phyloP scores from a whole-genome alignment of 176 grass and related monocot species.

The Oryza glaberrima region DNA sequence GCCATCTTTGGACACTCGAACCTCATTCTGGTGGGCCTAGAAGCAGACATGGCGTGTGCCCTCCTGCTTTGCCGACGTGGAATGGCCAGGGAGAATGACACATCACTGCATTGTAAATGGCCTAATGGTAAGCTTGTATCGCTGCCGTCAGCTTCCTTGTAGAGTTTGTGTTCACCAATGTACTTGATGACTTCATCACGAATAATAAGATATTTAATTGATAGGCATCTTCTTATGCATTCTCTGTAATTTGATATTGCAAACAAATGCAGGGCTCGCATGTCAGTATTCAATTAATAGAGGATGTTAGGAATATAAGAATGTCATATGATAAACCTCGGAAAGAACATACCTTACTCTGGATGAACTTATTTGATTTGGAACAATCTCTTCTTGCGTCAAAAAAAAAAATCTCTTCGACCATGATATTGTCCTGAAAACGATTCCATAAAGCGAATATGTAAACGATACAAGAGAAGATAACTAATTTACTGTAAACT shows the following conservation, averaged over 20 bases:
- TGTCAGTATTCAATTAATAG: not conserved
- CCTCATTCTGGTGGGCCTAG: no score
- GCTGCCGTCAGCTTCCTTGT: slow-evolving; percentile 19
- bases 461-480: not conserved
- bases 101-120: no score
- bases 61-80: no score
- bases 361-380: slow-evolving; percentile 93
- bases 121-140: not conserved
- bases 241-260: slow-evolving; percentile 39
- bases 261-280: not conserved
- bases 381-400: slow-evolving; percentile 66
- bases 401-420: no score
- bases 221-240: slow-evolving; percentile 64
- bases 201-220: slow-evolving; percentile 66
- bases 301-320: not conserved
- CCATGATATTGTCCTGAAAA: slow-evolving; percentile 41
- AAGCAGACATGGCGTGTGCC: no score
- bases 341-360: slow-evolving; percentile 70
- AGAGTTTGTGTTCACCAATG: slow-evolving; percentile 67
- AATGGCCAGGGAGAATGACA: no score
- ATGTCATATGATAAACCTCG: not conserved
- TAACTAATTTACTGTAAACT: not conserved
- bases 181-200: slow-evolving; percentile 79
- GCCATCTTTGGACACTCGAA: no score
- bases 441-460: not conserved